Evolutionary conservation across 352 stramenopile genomes (phyloP), one percentile per base, ranked within the genome.

Genomic region (Lagenidium giganteum): DNA sequence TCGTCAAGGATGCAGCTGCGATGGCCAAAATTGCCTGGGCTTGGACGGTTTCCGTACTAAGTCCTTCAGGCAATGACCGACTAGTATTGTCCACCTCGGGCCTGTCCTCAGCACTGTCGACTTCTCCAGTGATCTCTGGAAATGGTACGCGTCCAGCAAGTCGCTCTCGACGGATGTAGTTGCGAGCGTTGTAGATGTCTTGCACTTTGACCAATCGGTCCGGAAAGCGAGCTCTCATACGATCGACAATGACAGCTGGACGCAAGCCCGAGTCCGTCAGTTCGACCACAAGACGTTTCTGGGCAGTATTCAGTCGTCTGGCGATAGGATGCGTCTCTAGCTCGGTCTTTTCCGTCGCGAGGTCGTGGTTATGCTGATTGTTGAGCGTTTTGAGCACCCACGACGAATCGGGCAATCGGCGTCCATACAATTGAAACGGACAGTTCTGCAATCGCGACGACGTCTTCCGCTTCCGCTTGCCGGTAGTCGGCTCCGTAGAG

Each of bases 171-270:
- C 59, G 58, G 23, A 80, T 73, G 35, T 57, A 66, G 43, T 70
- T 75, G 37, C 64, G 64, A 27, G 49, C 42, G 46, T 81, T 77
- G 61, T 77, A 81, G 25, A 81, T 67, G 45, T 74, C 68, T 42
- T 70, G 64, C 29, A 74, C 59, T 31, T 69, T 70, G 30, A 80
- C 47, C n/a, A 51, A 54, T 24, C 70, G 69, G 31, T 64, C 50
- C 5, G 68, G 68, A 41, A 75, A 70, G 16, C 42, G 18, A 23
- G 64, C 50, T 41, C 61, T 62, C 29, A 77, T 41, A 17, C 44
- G 54, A 30, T 72, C 56, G 35, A 81, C 45, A 20, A 81, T 77
- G 8, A 57, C 48, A 13, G 51, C 50, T 3, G 65, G 65, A 0
- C 65, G 57, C n/a, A 53, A 33, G 5, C 65, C 65, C 24, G 43